Base-by-base conservation (phyloP, 2,329 filamentous ascomycete species). In the Diaporthe nobilis region DNA sequence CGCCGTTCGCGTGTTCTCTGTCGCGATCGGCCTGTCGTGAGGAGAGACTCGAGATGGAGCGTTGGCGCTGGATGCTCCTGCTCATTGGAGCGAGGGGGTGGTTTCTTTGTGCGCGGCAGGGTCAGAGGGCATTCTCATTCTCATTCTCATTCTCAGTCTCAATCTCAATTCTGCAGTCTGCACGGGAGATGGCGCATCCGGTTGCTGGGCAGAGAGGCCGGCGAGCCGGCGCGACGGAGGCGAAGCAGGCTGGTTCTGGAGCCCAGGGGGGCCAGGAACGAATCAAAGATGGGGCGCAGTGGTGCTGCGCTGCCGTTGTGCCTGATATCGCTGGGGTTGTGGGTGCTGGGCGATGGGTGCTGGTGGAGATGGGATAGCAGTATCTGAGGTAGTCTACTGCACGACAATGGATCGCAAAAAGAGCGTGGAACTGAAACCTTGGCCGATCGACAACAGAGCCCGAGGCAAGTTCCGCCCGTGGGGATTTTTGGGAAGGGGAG, bases 41-140 rank as follows among this genome's bases (percentile, higher is more conserved):
- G 51, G 76, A 78, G 60, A 76, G 71, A 67, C 74, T 77, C 72
- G 76, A 78, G 53, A 75, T 75, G 71, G 76, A 78, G 75, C 76
- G 73, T 57, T 77, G 77, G 75, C 76, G 76, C 72, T 68, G 60
- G 31, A 74, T 76, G 57, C 74, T 77, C 76, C 74, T 76, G 63
- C 74, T 77, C 76, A 77, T 77, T 74, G 63, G 74, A 76, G 51
- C 65, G 75, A 57, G 53, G 58, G 67, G 49, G 60, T 5, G 60
- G 61, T 55, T 65, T 61, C 75, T 73, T 74, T 68, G 68, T 37
- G 39, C 39, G 68, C 63, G 60, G 22, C 57, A 42, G 51, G 67
- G 58, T 58, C 65, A 71, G 61, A 49, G 39, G 60, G 68, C 73
- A 77, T 71, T 70, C 68, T 61, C 58, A 55, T 5, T 28, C 68